Evolutionary conservation across 306 rosid species (phyloP).

Genomic region (Clitoria ternatea): DNA sequence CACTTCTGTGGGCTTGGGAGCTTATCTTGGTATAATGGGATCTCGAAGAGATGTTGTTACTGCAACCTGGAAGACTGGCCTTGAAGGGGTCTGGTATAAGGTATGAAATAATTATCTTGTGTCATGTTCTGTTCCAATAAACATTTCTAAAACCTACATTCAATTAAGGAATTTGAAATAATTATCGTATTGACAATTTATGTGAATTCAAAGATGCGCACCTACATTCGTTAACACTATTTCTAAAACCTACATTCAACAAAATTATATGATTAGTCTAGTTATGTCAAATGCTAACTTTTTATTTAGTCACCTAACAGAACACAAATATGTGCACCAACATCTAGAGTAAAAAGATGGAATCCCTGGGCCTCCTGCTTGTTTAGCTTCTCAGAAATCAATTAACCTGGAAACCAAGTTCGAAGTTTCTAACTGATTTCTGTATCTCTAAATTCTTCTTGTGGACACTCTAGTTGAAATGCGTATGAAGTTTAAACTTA

Average conservation of each 20-base stretch:
- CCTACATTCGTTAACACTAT: no score
- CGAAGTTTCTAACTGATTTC: neutral
- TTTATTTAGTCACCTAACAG: no score
- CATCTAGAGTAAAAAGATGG: no score
- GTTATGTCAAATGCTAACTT: no score
- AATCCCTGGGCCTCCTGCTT: no score
- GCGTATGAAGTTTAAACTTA: neutral
- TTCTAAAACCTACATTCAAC: no score
- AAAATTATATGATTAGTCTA: no score
- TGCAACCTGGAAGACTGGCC: slow-evolving; percentile 96
- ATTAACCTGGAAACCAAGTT: neutral
- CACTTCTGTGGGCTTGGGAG: slow-evolving; percentile 92
- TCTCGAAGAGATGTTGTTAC: slow-evolving; percentile 98
- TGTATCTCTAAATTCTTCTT: neutral
- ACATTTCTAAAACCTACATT: neutral
- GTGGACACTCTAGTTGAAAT: neutral
- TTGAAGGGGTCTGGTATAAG: slow-evolving; percentile 98
- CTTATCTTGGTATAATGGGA: slow-evolving; percentile 98
- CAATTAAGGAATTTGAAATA: neutral
- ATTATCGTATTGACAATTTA: neutral
- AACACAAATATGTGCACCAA: no score
- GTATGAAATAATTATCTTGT: no score
- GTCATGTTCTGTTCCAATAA: no score
- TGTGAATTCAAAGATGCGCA: neutral
- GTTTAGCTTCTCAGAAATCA: neutral